Base-by-base conservation (phyloP, 768 basidiomycete species). In the Rhodotorula babjevae region DNA sequence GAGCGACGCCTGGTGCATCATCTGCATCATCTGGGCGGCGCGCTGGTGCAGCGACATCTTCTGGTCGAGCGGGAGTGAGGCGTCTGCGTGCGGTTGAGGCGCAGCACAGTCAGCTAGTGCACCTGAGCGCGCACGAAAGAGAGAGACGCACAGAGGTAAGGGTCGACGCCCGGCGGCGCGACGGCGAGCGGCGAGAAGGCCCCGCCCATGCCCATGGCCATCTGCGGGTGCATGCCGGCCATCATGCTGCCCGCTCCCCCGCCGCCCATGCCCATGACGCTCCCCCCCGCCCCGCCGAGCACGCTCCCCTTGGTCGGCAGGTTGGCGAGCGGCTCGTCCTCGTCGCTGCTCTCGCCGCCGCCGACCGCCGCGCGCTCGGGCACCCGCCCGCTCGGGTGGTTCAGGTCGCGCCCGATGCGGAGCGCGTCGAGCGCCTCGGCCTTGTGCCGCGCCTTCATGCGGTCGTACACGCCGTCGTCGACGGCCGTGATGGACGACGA, bases 21-120 rank as follows among this genome's bases (percentile, higher is more conserved):
- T 75, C 44, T 44, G 46, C 74, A 75, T 75, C 74, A 75, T 75
- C 61, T 75, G 74, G 53, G 63, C 65, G 2, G 70, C 58, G 52
- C 74, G 74, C 50, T 75, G 70, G 46, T 75, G 74, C 4, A 75
- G 70, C 31, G 67, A 65, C 70, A 75, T 71, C 65, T 75, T 75
- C 65, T 75, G 74, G 49, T 75, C 74, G 61, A 56, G 67, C 14
- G 74, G 74, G 27, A 75, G 74, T 7, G 74, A 75, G 12, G 74
- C 74, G 65, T 75, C 73, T 74, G 68, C 15, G 63, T 23, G 25
- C 25, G 42, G 6, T 46, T 29, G 16, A n/a, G 16, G 12, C 31
- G 62, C 36, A 57, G 61, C 44, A 29, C 27, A 19, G 9, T 14
- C 27, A 23, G n/a, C n/a, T n/a, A n/a, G n/a, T n/a, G n/a, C n/a